Base-by-base conservation (phyloP, 495 filamentous ascomycete species). In the Podospora appendiculata region DNA sequence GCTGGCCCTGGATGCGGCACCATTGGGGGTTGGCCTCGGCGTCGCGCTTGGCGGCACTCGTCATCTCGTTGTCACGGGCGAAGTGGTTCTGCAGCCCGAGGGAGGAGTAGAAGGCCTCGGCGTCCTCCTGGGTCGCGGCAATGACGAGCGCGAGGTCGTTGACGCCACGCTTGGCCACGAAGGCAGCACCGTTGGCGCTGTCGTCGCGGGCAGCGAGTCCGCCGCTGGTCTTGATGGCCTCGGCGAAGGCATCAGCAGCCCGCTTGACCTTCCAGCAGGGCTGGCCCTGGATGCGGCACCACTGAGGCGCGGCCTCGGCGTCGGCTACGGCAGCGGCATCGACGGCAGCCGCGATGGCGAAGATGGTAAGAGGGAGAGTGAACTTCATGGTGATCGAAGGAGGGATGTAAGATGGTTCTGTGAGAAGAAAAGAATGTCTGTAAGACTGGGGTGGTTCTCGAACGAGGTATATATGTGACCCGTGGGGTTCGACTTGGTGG, bases 191-290 rank as follows among this genome's bases (percentile, higher is more conserved):
- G 41, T 34, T 7, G 45, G 54, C 41, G 25, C 25, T 25, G 14
- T 61, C 55, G 51, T 61, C 58, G 47, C 58, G 54, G 36, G 56
- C 44, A 33, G 53, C 35, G 41, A 63, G 39, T 36, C 45, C 41
- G 48, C 45, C 41, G 48, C 48, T 44, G 6, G 50, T 6, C 18
- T 47, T n/a, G 51, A 65, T 45, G 52, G 64, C 58, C 17, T 55
- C 55, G 54, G 60, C 51, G 54, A 71, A 60, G 43, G 67, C 67
- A 0, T 63, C 59, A 43, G 69, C 67, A 17, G 62, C 67, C 41
- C 62, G 63, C 57, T 68, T 67, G 59, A 64, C 65, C 45, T 63
- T 71, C 52, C 57, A 55, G 65, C 70, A 72, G 39, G 65, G 47
- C 62, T 69, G 57, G 58, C 65, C 70, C 40, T 50, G 34, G 48